Evolutionary conservation across 129 eudicot genomes (phyloP), one percentile per base, ranked within the genome.

Genomic region (Lactuca saligna): DNA sequence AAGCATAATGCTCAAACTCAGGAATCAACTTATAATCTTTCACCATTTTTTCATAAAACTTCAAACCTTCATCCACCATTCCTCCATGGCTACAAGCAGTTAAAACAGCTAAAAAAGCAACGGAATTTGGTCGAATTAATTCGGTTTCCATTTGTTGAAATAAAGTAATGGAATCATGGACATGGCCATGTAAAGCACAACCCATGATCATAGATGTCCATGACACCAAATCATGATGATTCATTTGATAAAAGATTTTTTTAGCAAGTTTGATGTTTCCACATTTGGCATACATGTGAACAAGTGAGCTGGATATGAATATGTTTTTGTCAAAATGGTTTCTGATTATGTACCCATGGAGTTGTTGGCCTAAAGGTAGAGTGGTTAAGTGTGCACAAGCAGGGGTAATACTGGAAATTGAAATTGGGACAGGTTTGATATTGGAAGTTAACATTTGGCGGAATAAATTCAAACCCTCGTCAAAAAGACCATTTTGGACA

Each of bases 181-280:
- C 85, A 68, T 75, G 83, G 4, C 97, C 91, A 35, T 91, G 82
- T 35, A 65, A 48, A 42, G 96, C 94, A 76, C 57, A 88, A 1
- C 91, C 91, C 88, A 82, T 91, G 6, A 91, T 88, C 96, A 88
- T 88, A 66, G 97, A 87, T 20, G 90, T 91, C 88, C 88, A 88
- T 4, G 88, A 70, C 66, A 91, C 88, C 31, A 82, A 66, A 65
- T 88, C 96, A 9, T 80, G 87, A 16, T 62, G 54, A 59, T 80
- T 74, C 83, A 91, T 83, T 16, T 62, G 29, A 55, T 86, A 78
- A 34, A 88, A 91, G 15, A 88, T 63, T 65, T 75, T 48, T 66
- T 80, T 63, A 9, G 97, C 87, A 58, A 68, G 54, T 58, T 54
- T 80, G 17, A 91, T 67, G 73, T 78, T 78, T 37, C 97, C 96